Conservation (phyloP, 2,329 filamentous ascomycete genomes). For the Diaporthe eres region DNA sequence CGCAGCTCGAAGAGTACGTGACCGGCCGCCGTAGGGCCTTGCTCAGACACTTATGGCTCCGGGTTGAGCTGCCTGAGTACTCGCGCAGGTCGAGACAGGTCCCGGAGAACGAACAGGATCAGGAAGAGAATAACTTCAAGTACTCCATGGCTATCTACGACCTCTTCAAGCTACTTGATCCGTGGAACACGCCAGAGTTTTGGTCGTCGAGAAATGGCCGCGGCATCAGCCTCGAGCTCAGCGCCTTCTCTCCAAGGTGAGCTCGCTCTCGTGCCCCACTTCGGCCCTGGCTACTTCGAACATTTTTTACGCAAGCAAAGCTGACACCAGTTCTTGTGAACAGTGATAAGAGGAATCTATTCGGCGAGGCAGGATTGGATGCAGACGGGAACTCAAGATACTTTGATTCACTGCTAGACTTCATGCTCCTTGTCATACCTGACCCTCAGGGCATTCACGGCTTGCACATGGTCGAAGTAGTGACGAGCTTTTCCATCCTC, state of each 20-base stretch:
- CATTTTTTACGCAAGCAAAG: background rate
- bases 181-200: constrained; percentile 43
- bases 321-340: background rate
- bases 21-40: constrained; percentile 43
- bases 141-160: constrained; percentile 47
- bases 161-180: constrained; percentile 46
- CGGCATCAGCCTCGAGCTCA: constrained; percentile 47
- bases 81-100: constrained; percentile 39
- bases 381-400: constrained; percentile 46
- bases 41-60: constrained; percentile 45
- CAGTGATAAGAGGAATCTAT: constrained; percentile 43
- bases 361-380: constrained; percentile 45
- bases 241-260: constrained; percentile 44
- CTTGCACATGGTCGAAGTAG: constrained; percentile 38
- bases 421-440: constrained; percentile 37
- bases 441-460: constrained; percentile 40
- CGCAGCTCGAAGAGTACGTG: constrained; percentile 45
- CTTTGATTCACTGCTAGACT: constrained; percentile 46
- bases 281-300: no score
- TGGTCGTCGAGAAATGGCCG: constrained; percentile 27
- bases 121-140: constrained; percentile 46
- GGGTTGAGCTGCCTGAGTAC: constrained; percentile 46
- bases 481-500: constrained; percentile 38
- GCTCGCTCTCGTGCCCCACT: background rate
- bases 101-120: constrained; percentile 46